These are phyloP conservation scores for Thinopyrum elongatum DNA, from an alignment of 176 grass and related monocot species.

Conservation along the genomic window DNA sequence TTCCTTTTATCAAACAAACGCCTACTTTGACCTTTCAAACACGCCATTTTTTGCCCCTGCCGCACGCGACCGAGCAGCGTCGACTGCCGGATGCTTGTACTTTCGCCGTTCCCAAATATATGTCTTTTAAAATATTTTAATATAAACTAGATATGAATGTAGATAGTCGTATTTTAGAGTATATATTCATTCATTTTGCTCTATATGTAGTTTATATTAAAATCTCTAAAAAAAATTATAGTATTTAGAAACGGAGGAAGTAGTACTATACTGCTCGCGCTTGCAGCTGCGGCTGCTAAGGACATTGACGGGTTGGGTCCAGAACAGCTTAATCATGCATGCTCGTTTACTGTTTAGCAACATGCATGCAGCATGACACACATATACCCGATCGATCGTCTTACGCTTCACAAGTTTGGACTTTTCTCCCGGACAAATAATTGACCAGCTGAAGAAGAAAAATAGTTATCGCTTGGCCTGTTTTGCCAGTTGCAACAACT, in stretches of 20 bases:
- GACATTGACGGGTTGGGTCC: too few species aligned
- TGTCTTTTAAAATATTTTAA: too few species aligned
- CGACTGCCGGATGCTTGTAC: too few species aligned
- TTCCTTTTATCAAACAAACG: neutral
- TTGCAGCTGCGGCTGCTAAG: too few species aligned
- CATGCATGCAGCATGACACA: neutral
- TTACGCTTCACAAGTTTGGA: neutral
- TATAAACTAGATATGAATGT: too few species aligned
- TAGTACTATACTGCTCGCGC: neutral
- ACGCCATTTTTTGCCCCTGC: neutral
- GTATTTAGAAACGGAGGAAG: too few species aligned
- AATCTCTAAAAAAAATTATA: too few species aligned
- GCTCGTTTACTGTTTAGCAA: neutral
- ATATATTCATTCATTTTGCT: too few species aligned
- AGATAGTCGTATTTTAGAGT: too few species aligned
- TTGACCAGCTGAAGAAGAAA: neutral
- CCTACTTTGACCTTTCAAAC: neutral
- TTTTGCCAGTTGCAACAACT: neutral
- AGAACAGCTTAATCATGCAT: conserved; percentile 6
- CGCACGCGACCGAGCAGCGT: neutral
- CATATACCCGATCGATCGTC: neutral
- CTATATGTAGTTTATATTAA: too few species aligned
- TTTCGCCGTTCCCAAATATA: too few species aligned
- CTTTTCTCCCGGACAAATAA: neutral
- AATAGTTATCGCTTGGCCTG: neutral